Base-by-base conservation (phyloP, 2,329 filamentous ascomycete genomes). In the Ilyonectria mors-panacis region DNA sequence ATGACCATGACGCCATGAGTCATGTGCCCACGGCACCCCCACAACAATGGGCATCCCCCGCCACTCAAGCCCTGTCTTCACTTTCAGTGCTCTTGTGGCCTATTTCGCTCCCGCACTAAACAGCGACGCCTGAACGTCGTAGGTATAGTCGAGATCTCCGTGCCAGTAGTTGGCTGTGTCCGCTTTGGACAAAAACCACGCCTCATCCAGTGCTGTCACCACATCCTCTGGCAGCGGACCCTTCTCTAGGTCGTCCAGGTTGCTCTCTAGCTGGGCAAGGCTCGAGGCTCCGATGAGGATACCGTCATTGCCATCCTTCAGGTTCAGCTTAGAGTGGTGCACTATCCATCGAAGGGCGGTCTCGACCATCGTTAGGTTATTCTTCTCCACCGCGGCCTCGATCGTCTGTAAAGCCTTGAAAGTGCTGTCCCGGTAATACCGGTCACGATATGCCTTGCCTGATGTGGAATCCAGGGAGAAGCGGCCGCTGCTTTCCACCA, bases 151-250 rank as follows among this genome's bases (percentile, higher is more conserved):
- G 60, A 93, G 79, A 56, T 92, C 89, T 60, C 84, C 82, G 72
- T 88, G 87, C 85, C 86, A 89, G 73, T 89, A 89, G 56, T 83
- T 81, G 9, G 83, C 69, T 10, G 84, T 82, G 37, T 88, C 85
- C 2, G 80, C 77, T 83, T 94, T 95, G 13, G 87, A 84, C n/a
- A 92, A 83, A 73, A 85, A 70, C 94, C 94, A 97, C 4, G 93
- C 94, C 79, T 93, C 84, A 73, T 97, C 93, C 65, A 97, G 82
- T 13, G 88, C 90, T 77, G 91, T 81, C 10, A 97, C 86, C 17
- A 97, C 91, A 28, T 94, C 93, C 13, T 93, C 88, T 0, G 93
- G 93, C 69, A 97, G 81, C 1, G 93, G 93, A 0, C 93, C 92
- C 87, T 89, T 89, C 77, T 91, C 88, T 33, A 91, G 77, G 68